Percentiles rank a stretch among this genome's conserved stretches.
These are phyloP conservation scores for Raddia distichophylla DNA, from an alignment of 176 grass and related monocot species.

Conservation along the genomic window DNA sequence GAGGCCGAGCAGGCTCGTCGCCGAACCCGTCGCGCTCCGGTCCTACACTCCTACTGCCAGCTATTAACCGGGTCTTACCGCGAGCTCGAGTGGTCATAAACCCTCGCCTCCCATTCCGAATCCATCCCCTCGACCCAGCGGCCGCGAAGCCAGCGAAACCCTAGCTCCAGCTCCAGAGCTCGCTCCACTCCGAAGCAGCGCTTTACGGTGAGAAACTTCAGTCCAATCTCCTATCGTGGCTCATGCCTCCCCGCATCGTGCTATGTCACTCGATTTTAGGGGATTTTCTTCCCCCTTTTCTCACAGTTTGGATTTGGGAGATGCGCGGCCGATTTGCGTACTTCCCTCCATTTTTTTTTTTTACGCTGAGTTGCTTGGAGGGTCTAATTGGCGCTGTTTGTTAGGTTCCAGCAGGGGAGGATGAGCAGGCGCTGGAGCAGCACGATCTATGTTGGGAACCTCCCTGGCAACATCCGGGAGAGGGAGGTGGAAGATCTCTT, in stretches of 20 bases:
- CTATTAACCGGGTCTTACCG: not conserved
- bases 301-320: not conserved
- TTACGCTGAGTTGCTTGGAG: not conserved
- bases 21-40: not conserved
- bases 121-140: not conserved
- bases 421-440: constrained; percentile 90
- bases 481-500: constrained; percentile 97
- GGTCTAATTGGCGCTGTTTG: not conserved
- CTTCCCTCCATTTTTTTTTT: not conserved
- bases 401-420: constrained; percentile 28
- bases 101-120: not conserved
- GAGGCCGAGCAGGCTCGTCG: not conserved
- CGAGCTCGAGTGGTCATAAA: constrained; percentile 39
- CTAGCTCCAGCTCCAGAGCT: constrained; percentile 10
- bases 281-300: not conserved
- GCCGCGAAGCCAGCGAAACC: constrained; percentile 36
- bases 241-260: not conserved
- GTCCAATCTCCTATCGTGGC: not conserved
- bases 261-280: not conserved
- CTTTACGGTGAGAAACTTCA: not conserved
- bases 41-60: not conserved
- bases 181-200: not conserved
- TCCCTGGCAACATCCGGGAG: constrained; percentile 91
- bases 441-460: constrained; percentile 94
- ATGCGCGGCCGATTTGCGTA: not conserved